Conservation (phyloP, 225 moss, liverwort and hornwort genomes). For the Antitrichia curtipendula region DNA sequence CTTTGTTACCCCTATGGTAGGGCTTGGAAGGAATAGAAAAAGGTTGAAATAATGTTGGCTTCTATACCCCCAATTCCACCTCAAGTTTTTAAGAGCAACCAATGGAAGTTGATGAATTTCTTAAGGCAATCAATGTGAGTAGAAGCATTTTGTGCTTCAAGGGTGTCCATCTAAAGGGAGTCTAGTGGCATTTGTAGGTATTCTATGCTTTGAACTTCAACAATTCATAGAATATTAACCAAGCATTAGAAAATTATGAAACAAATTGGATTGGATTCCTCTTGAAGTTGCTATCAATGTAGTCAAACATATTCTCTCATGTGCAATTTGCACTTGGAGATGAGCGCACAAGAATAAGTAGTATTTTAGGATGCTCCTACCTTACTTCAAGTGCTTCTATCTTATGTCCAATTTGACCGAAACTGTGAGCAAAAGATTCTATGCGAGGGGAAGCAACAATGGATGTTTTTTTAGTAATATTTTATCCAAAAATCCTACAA, state of each 20-base stretch:
- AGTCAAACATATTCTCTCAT: background rate
- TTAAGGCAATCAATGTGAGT: background rate
- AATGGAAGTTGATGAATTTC: background rate
- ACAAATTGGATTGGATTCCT: background rate
- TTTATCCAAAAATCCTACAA: accelerated
- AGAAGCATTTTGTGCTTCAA: background rate
- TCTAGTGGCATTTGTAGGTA: no score
- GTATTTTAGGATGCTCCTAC: accelerated
- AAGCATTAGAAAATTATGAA: background rate
- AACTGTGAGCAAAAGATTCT: background rate
- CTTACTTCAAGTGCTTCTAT: background rate
- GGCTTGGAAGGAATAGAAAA: accelerated
- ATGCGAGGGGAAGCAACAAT: accelerated
- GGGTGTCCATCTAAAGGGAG: background rate
- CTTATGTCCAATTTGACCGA: background rate
- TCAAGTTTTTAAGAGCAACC: background rate
- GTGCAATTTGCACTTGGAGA: background rate
- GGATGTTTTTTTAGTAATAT: background rate
- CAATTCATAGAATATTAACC: background rate
- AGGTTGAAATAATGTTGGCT: background rate
- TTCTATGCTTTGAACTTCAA: background rate
- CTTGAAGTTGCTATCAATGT: background rate
- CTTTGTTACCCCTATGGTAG: accelerated
- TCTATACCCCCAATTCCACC: background rate
- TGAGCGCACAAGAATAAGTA: background rate